Evolutionary conservation across 805 yeast genomes (phyloP).

Genomic region (Yarrowia sp.): DNA sequence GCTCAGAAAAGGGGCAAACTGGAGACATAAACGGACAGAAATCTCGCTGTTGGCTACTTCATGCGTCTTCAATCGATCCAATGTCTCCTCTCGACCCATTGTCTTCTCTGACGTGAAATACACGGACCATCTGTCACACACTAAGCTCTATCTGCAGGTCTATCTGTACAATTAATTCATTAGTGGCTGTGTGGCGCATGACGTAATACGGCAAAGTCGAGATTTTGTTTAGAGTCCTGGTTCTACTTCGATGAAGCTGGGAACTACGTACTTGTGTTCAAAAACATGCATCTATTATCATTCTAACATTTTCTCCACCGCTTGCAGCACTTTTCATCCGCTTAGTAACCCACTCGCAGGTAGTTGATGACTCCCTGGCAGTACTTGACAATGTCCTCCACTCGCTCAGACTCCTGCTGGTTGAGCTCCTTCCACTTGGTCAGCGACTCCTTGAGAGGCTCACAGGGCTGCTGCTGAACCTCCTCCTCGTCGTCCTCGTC

Average conservation of each 20-base stretch:
- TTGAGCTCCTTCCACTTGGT: constrained; percentile 50
- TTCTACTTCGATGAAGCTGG: too few relatives aligned
- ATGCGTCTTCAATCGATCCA: too few relatives aligned
- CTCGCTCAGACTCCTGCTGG: constrained; percentile 43
- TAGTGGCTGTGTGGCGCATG: constrained; percentile 1
- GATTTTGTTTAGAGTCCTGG: too few relatives aligned
- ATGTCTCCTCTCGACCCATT: too few relatives aligned
- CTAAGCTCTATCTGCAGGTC: neutral
- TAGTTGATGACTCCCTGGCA: constrained; percentile 77
- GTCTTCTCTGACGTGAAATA: too few relatives aligned
- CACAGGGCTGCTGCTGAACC: constrained; percentile 32
- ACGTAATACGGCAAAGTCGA: constrained; percentile 8
- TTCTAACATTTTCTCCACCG: neutral
- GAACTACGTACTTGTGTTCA: too few relatives aligned
- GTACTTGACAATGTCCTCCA: constrained; percentile 71
- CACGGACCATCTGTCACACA: neutral
- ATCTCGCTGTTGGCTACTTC: too few relatives aligned
- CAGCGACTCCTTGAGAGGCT: constrained; percentile 41
- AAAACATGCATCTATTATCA: neutral
- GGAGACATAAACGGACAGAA: too few relatives aligned
- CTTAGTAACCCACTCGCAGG: constrained; percentile 38
- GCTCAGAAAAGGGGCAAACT: too few relatives aligned
- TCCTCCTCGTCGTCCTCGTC: constrained; percentile 26
- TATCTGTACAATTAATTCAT: too few relatives aligned
- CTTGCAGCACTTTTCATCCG: too few relatives aligned